Evolutionary conservation across 169 alveolate species (phyloP).

Genomic region (Plasmodium gonderi): DNA sequence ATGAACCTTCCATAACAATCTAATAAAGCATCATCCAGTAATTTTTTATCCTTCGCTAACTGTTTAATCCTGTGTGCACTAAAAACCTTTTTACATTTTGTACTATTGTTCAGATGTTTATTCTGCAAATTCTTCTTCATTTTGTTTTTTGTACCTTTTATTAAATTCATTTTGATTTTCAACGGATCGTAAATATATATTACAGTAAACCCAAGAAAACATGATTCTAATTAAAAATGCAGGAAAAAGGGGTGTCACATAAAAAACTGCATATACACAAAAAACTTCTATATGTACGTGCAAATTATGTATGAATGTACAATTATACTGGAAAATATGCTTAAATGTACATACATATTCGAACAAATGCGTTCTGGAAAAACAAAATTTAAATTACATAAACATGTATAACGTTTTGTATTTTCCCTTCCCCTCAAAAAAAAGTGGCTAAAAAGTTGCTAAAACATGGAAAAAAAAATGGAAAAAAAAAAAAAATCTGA

Average conservation of each 20-base stretch:
- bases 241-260: not conserved
- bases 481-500: not conserved
- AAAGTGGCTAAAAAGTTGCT: not conserved
- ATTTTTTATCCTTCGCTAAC: slow-evolving; percentile 76
- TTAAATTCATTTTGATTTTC: slow-evolving; percentile 21
- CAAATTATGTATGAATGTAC: not conserved
- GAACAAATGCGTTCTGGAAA: not conserved
- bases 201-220: slow-evolving; percentile 30
- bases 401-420: not conserved
- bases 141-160: slow-evolving; percentile 22
- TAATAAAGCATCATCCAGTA: slow-evolving; percentile 84
- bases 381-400: slow-evolving; percentile 4
- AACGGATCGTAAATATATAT: not conserved
- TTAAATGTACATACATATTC: not conserved
- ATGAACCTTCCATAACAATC: slow-evolving; percentile 93
- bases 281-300: not conserved
- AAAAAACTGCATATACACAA: slow-evolving; percentile 1
- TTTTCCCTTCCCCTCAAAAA: not conserved
- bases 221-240: slow-evolving; percentile 41
- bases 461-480: not conserved
- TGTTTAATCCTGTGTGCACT: slow-evolving; percentile 71
- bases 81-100: slow-evolving; percentile 18
- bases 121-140: slow-evolving; percentile 13
- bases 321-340: not conserved
- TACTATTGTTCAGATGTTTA: slow-evolving; percentile 9